Evolutionary conservation across 306 rosid genomes (phyloP), one percentile per base, ranked within the genome.

Genomic region (Cucurbita ficifolia): DNA sequence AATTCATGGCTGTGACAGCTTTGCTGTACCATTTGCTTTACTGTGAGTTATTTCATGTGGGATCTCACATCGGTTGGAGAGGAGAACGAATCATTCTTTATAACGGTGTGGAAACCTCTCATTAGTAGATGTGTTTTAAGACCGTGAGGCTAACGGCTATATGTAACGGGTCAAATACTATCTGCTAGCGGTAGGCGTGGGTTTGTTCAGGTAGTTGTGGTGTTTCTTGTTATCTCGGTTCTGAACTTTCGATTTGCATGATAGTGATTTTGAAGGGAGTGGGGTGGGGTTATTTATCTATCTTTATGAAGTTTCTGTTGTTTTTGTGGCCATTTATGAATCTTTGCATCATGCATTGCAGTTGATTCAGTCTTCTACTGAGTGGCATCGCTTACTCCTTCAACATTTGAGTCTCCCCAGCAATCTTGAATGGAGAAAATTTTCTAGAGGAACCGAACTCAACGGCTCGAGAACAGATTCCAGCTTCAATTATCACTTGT

Each of bases 1-100:
- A 87, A 86, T 93, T 90, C 96, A 88, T 88, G 88, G 90, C 92
- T 75, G n/a, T 84, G 86, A 83, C 94, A 83, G 87, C 96, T 87
- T 78, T 84, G 86, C 68, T 83, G 86, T 78, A 75, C 85, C 73
- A 33, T 79, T 75, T 38, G 73, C 68, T 80, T 88, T 82, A 83
- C 86, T 72, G 76, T 52, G 81, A 86, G 81, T 82, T 82, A 85
- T 81, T 82, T 89, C 82, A 63, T 62, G 33, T 29, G 33, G 2
- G 33, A 29, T 29, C 33, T 0, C 33, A 29, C 33, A 0, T 29
- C 3, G 33, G 33, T 29, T 29, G 33, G 33, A 29, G 33, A 29
- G 33, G 33, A 3, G 33, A 29, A 2, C 33, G 33, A 29, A 29
- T 29, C 0, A 29, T 29, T 29, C 3, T 29, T 29, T 29, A 29